These are phyloP conservation scores for Candida sonorensis DNA, from an alignment of 805 yeast genomes.

Conservation along the genomic window DNA sequence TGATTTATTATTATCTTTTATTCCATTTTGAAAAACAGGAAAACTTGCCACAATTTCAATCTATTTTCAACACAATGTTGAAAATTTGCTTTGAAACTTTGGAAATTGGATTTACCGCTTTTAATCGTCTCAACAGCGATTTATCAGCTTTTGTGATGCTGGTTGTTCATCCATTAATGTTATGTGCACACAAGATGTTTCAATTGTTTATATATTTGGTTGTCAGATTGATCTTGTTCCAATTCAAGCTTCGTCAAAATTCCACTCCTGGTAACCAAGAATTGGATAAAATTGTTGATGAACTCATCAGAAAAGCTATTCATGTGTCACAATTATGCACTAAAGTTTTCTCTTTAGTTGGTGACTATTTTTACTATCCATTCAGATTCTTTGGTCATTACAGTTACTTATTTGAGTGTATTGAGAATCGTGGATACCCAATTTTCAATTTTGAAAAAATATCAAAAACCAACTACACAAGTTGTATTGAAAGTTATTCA, in stretches of 20 bases:
- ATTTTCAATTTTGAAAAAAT: slow-evolving; percentile 9
- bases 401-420: slow-evolving; percentile 9
- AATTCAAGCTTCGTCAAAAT: slow-evolving; percentile 1
- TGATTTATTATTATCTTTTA: slow-evolving; percentile 13
- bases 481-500: slow-evolving; percentile 5
- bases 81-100: slow-evolving; percentile 1
- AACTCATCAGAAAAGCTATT: slow-evolving; percentile 1
- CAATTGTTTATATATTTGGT: slow-evolving; percentile 9
- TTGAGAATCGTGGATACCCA: slow-evolving; percentile 12
- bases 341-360: slow-evolving; percentile 9
- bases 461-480: slow-evolving; percentile 1
- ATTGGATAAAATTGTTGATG: neutral
- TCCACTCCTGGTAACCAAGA: neutral
- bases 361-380: slow-evolving; percentile 15
- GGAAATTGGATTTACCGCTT: slow-evolving; percentile 3
- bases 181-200: slow-evolving; percentile 6
- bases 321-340: slow-evolving; percentile 6
- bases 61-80: slow-evolving; percentile 2
- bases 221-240: slow-evolving; percentile 6
- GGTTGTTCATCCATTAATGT: slow-evolving; percentile 5
- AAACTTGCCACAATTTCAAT: slow-evolving; percentile 2
- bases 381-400: slow-evolving; percentile 8
- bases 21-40: slow-evolving; percentile 12
- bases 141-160: slow-evolving; percentile 6
- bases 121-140: slow-evolving; percentile 4